Conservation (phyloP, 805 yeast species). For the Pichia membranifaciens region DNA sequence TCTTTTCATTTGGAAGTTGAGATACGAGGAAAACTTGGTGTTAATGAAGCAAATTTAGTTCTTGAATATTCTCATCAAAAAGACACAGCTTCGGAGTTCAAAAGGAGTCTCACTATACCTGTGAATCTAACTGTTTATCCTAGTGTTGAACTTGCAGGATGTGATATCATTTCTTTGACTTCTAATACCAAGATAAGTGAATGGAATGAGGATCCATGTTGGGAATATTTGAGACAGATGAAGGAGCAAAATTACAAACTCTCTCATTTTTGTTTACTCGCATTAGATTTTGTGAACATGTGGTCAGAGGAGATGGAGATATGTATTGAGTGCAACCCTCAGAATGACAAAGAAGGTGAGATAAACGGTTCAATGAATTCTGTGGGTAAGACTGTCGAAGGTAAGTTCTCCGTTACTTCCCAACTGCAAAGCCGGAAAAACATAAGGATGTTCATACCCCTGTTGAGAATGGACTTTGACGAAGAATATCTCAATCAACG, state of each 20-base stretch:
- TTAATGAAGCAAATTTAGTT: conserved; percentile 56
- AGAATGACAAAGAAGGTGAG: conserved; percentile 12
- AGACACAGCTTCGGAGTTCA: conserved; percentile 27
- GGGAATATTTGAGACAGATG: conserved; percentile 31
- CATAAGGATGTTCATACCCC: conserved; percentile 63
- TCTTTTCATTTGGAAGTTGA: conserved; percentile 46
- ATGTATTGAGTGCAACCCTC: conserved; percentile 23
- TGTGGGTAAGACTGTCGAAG: conserved; percentile 13
- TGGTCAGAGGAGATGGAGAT: conserved; percentile 61
- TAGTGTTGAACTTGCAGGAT: conserved; percentile 67
- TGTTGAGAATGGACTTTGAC: conserved; percentile 46
- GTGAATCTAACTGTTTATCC: conserved; percentile 64
- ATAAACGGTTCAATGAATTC: conserved; percentile 19
- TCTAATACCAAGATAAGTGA: conserved; percentile 27
- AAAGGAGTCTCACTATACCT: conserved; percentile 61
- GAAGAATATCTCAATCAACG: conserved; percentile 40
- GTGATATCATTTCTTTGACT: conserved; percentile 62
- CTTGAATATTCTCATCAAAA: conserved; percentile 55
- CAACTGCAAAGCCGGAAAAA: conserved; percentile 24
- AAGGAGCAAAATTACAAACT: conserved; percentile 29
- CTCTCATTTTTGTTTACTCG: conserved; percentile 54
- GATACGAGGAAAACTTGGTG: conserved; percentile 67
- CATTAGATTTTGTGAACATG: conserved; percentile 74
- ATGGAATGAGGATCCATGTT: conserved; percentile 21
- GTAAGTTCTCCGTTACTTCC: conserved; percentile 16